These are phyloP conservation scores for Aspergillus bridgeri DNA, from an alignment of 495 filamentous ascomycete species.

Conservation along the genomic window DNA sequence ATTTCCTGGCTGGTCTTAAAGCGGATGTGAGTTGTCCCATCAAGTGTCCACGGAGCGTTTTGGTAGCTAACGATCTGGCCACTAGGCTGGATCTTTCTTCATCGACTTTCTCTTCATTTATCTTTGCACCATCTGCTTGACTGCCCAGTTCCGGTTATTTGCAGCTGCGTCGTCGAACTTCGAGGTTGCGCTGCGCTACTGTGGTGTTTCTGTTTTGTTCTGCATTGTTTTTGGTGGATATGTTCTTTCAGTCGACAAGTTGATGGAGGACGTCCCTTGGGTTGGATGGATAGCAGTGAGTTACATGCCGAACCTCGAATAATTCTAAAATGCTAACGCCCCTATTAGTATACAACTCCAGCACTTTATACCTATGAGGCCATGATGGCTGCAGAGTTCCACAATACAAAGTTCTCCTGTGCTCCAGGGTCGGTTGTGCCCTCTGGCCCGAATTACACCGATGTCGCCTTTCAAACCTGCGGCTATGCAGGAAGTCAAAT, in stretches of 20 bases:
- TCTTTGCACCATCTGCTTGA: constrained; percentile 50
- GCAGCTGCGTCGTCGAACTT: constrained; percentile 40
- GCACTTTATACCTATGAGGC: constrained; percentile 67
- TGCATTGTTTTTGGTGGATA: constrained; percentile 39
- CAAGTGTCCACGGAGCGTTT: not conserved
- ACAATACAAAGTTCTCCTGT: constrained; percentile 40
- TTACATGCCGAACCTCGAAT: constrained; percentile 10
- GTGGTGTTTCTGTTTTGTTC: constrained; percentile 32
- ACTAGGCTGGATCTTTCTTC: constrained; percentile 48
- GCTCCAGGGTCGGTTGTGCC: constrained; percentile 54
- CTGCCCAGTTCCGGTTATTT: constrained; percentile 43
- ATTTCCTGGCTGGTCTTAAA: constrained; percentile 59
- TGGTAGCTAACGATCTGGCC: not conserved
- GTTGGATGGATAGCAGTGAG: constrained; percentile 38
- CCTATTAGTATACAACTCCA: constrained; percentile 54
- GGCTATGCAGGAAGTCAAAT: constrained; percentile 48
- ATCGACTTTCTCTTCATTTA: constrained; percentile 54
- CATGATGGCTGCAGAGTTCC: constrained; percentile 55
- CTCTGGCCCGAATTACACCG: constrained; percentile 51
- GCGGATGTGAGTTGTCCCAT: constrained; percentile 22
- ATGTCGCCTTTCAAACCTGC: constrained; percentile 56
- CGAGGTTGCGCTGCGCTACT: constrained; percentile 37
- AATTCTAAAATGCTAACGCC: not conserved
- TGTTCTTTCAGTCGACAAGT: constrained; percentile 33
- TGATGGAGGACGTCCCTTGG: constrained; percentile 38